Base-by-base conservation (phyloP, 306 rosid genomes). In the Fragaria iinumae region DNA sequence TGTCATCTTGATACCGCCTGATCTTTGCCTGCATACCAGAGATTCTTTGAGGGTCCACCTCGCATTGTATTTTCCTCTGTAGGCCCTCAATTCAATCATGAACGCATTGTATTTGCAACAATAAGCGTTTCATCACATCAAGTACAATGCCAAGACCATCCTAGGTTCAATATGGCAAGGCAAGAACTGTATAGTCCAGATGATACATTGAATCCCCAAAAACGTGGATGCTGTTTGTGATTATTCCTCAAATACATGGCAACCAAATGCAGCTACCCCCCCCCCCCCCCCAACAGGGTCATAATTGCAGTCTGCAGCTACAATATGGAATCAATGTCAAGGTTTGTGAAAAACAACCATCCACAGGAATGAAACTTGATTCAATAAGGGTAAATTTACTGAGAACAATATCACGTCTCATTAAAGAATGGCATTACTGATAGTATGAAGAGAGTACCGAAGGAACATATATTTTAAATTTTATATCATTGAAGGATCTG, bases 61-160 rank as follows among this genome's bases (percentile, higher is more conserved):
- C 99, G 36, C 84, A 76, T 85, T 62, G 92, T 64, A 95, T 80
- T 88, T 95, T 95, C 74, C 99, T 86, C 88, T 92, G 97, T 32
- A 95, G 90, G 47, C 90, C 93, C 66, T 95, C 99, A 79, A 95
- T 95, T 83, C 96, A 83, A 83, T 95, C 99, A 95, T 2, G 99
- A 95, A 20, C 99, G 96, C 99, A 92, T 90, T 84, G 99, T 95
- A 78, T 95, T 95, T 49, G 99, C 99, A 45, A 95, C 99, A 68
- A 95, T 81, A 62, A 95, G 99, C 17, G 99, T 95, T 83, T 95
- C 99, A 84, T 95, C 99, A 39, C 91, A 89, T 95, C 99, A 82
- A 95, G 92, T 75, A 92, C 99, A 82, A 95, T 95, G 71, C 97
- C 97, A 84, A 95, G 90, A 83, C 99, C 29, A 95, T 88, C 97